Evolutionary conservation across 768 basidiomycete genomes (phyloP).

Genomic region (Xerocomellus amylosporus): DNA sequence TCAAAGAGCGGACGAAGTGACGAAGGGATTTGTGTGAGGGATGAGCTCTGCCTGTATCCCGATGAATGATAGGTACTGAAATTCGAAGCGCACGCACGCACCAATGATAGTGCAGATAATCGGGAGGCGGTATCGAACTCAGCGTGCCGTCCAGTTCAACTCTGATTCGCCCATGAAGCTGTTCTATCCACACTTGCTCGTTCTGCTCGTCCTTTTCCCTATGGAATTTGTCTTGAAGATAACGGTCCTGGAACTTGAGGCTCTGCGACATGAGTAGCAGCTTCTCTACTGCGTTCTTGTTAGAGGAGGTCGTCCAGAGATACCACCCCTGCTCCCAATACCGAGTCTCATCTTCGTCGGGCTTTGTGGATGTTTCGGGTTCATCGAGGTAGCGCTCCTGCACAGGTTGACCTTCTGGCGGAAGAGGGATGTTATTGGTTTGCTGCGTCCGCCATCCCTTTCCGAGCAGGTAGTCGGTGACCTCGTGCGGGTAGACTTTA

Average conservation of each 20-base stretch:
- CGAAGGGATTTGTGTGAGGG: conserved; percentile 59
- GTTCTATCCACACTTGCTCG: conserved; percentile 41
- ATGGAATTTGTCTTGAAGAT: conserved; percentile 28
- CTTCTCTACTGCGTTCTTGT: conserved; percentile 53
- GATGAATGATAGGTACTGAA: background rate
- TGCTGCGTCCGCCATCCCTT: conserved; percentile 38
- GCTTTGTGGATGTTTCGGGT: conserved; percentile 12
- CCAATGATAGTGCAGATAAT: conserved; percentile 35
- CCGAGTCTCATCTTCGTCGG: conserved; percentile 39
- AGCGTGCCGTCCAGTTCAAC: conserved; percentile 28
- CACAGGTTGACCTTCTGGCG: conserved; percentile 58
- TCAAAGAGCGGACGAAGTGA: conserved; percentile 52
- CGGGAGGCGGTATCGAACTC: conserved; percentile 24
- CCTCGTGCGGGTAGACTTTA: conserved; percentile 65
- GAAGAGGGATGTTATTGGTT: conserved; percentile 59
- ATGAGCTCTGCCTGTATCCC: conserved; percentile 43
- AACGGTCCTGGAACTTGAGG: conserved; percentile 46
- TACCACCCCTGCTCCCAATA: conserved; percentile 79
- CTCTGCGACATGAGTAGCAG: conserved; percentile 57
- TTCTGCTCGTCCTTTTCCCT: conserved; percentile 54
- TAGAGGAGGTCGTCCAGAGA: conserved; percentile 60
- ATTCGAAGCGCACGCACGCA: conserved; percentile 29
- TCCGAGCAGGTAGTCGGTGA: conserved; percentile 47
- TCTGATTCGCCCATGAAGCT: conserved; percentile 20
- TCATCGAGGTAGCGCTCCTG: conserved; percentile 21